Percentiles rank a stretch among this genome's conserved stretches.
phyloP scores from a whole-genome alignment of 805 yeast genomes.

The Candida parachauliodes region DNA sequence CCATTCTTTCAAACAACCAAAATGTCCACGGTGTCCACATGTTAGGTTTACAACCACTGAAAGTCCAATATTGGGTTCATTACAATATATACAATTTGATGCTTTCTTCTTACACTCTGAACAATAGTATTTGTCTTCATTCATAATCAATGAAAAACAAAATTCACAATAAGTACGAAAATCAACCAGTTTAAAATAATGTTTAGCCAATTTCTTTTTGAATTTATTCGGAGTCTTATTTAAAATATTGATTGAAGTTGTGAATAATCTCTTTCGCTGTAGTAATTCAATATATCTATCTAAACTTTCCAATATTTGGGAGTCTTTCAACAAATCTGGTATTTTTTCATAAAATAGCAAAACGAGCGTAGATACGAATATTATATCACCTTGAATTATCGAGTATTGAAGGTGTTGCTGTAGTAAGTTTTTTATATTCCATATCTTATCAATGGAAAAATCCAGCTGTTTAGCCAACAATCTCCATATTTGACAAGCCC shows the following conservation, averaged over 20 bases:
- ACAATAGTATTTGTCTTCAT: slow-evolving; percentile 76
- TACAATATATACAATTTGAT: slow-evolving; percentile 74
- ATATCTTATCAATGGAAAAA: slow-evolving; percentile 37
- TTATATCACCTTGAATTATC: slow-evolving; percentile 58
- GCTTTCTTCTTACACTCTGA: slow-evolving; percentile 59
- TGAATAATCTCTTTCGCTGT: slow-evolving; percentile 47
- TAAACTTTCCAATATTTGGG: slow-evolving; percentile 51
- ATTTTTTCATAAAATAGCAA: slow-evolving; percentile 45
- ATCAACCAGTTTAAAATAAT: slow-evolving; percentile 33
- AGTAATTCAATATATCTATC: slow-evolving; percentile 53
- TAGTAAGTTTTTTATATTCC: slow-evolving; percentile 53
- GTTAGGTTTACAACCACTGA: slow-evolving; percentile 51
- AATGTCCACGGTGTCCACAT: slow-evolving; percentile 90
- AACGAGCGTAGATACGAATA: slow-evolving; percentile 56
- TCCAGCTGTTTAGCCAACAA: slow-evolving; percentile 45
- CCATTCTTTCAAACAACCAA: slow-evolving; percentile 78
- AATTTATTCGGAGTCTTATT: slow-evolving; percentile 34
- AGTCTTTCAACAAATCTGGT: slow-evolving; percentile 18
- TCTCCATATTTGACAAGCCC: slow-evolving; percentile 65
- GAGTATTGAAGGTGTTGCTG: slow-evolving; percentile 53
- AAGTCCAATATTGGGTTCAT: slow-evolving; percentile 71
- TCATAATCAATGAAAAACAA: slow-evolving; percentile 57
- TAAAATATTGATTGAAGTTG: slow-evolving; percentile 54
- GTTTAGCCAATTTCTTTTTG: slow-evolving; percentile 20
- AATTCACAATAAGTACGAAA: slow-evolving; percentile 53